phyloP scores from a whole-genome alignment of 2,329 filamentous ascomycete genomes.

The Trichoderma breve region DNA sequence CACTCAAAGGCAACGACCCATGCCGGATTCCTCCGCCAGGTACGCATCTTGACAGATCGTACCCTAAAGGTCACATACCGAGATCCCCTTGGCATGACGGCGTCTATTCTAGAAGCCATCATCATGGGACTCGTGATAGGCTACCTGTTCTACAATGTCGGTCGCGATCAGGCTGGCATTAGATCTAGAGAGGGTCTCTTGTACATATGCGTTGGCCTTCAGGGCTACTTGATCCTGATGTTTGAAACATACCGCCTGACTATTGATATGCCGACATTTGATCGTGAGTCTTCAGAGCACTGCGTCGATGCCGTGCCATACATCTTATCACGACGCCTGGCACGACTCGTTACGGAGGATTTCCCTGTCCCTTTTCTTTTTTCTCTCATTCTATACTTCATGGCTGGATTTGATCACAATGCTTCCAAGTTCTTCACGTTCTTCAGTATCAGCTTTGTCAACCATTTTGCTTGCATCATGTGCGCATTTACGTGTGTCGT shows the following conservation, averaged over 20 bases:
- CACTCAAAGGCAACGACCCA: slow-evolving; percentile 38
- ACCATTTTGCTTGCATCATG: slow-evolving; percentile 71
- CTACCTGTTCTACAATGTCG: slow-evolving; percentile 68
- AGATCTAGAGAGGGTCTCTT: slow-evolving; percentile 70
- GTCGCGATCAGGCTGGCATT: slow-evolving; percentile 66
- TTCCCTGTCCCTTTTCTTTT: slow-evolving; percentile 70
- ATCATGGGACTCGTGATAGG: slow-evolving; percentile 70
- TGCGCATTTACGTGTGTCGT: slow-evolving; percentile 68
- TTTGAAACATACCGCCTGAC: slow-evolving; percentile 76
- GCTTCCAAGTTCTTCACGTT: slow-evolving; percentile 68
- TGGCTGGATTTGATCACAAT: slow-evolving; percentile 68
- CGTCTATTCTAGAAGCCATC: slow-evolving; percentile 66
- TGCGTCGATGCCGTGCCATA: slow-evolving; percentile 69
- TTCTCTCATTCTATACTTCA: slow-evolving; percentile 72
- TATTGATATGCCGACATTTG: slow-evolving; percentile 71
- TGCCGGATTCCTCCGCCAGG: slow-evolving; percentile 60
- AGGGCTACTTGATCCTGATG: slow-evolving; percentile 73
- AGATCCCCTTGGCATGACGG: slow-evolving; percentile 74
- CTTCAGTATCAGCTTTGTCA: slow-evolving; percentile 64
- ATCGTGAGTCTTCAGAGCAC: slow-evolving; percentile 71
- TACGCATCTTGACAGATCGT: slow-evolving; percentile 63
- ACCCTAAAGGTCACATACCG: slow-evolving; percentile 70
- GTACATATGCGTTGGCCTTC: slow-evolving; percentile 68
- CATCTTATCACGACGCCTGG: slow-evolving; percentile 66
- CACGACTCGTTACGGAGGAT: slow-evolving; percentile 68